phyloP scores from a whole-genome alignment of 768 basidiomycete genomes.

The Leucosporidium yakuticum region DNA sequence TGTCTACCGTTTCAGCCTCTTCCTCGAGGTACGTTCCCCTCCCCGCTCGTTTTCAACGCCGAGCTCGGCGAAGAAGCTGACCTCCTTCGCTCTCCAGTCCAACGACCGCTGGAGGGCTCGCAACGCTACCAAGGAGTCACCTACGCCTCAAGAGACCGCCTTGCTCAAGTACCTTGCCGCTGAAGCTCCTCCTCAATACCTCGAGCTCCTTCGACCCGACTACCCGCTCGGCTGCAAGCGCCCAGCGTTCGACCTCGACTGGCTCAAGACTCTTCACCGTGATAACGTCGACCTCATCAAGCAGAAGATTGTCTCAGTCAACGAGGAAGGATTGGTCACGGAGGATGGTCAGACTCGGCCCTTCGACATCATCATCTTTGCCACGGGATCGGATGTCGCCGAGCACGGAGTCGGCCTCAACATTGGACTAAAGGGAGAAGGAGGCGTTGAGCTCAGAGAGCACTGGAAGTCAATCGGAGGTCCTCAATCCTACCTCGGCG shows the following conservation, averaged over 20 bases:
- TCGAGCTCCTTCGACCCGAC: conserved; percentile 38
- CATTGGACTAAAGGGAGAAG: conserved; percentile 18
- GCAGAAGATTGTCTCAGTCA: conserved; percentile 12
- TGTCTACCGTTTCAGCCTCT: conserved; percentile 25
- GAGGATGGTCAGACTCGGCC: conserved; percentile 15
- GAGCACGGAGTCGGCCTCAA: conserved; percentile 31
- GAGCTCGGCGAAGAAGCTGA: not conserved
- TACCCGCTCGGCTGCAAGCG: conserved; percentile 47
- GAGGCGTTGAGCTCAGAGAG: conserved; percentile 17
- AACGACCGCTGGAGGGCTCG: not conserved
- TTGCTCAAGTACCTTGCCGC: not conserved
- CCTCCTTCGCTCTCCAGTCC: not conserved
- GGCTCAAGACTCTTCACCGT: conserved; percentile 52
- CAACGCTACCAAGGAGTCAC: not conserved
- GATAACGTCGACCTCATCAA: conserved; percentile 51
- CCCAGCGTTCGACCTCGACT: conserved; percentile 56
- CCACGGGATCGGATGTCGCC: conserved; percentile 30
- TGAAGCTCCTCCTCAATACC: not conserved
- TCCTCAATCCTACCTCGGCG: conserved; percentile 21
- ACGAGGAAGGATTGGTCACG: conserved; percentile 14
- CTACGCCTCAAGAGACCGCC: not conserved
- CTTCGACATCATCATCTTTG: conserved; percentile 24
- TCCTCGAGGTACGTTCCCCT: not conserved
- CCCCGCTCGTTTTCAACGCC: not conserved
- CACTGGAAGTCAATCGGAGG: conserved; percentile 15